phyloP scores from a whole-genome alignment of 371 early-diverging fungal genomes.

The Neoconidiobolus thromboides region DNA sequence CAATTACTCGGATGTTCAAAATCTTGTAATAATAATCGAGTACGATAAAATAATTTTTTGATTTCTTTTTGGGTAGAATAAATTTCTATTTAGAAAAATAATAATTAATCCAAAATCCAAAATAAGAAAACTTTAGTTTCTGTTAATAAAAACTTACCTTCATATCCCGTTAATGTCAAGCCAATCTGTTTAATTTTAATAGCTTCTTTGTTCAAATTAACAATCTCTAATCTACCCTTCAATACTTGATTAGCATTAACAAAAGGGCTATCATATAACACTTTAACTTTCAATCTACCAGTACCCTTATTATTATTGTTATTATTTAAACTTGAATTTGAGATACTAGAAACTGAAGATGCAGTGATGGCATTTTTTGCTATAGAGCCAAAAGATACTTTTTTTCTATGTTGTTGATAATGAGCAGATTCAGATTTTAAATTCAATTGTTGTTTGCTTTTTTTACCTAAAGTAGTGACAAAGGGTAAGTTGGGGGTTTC shows the following conservation, averaged over 20 bases:
- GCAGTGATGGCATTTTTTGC: not conserved
- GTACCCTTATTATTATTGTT: no score
- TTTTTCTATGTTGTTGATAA: not conserved
- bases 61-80: no score
- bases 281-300: not conserved
- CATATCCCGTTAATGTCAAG: constrained; percentile 1
- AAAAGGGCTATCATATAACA: not conserved
- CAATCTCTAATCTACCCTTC: not conserved
- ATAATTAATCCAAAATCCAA: no score
- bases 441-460: no score
- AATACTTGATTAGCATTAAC: not conserved
- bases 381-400: not conserved
- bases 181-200: not conserved
- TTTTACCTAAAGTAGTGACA: no score
- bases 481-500: no score
- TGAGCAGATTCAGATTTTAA: no score
- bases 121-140: no score
- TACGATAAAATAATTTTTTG: constrained; percentile 2
- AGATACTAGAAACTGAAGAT: not conserved
- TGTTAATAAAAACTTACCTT: not conserved
- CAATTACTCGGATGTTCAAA: constrained; percentile 7
- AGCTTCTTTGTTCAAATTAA: not conserved
- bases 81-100: no score
- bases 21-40: constrained; percentile 12
- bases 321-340: not conserved